phyloP scores from a whole-genome alignment of 2,329 filamentous ascomycete genomes.

The Colletotrichum sp. region DNA sequence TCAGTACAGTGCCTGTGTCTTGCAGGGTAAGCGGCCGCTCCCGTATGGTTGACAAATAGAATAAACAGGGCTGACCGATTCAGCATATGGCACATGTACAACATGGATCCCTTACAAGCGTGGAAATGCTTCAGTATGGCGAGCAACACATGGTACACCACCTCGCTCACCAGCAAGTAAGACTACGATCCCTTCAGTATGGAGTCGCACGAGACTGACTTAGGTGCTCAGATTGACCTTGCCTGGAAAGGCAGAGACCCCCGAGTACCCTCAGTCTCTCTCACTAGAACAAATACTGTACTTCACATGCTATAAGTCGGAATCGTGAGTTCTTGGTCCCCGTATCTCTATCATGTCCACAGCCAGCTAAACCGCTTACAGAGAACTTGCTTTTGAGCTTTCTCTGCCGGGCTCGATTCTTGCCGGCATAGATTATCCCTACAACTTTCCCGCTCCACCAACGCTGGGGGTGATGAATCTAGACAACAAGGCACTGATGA shows the following conservation, averaged over 20 bases:
- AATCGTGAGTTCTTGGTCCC: background rate
- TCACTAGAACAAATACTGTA: slow-evolving; percentile 13
- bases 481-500: slow-evolving; percentile 7
- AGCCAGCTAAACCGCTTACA: background rate
- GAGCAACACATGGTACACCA: slow-evolving; percentile 17
- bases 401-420: slow-evolving; percentile 13
- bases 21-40: slow-evolving; percentile 2
- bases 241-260: background rate
- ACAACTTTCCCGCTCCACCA: slow-evolving; percentile 7
- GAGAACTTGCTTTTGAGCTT: slow-evolving; percentile 13
- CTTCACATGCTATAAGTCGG: slow-evolving; percentile 21
- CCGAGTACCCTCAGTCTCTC: background rate
- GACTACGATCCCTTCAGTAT: background rate
- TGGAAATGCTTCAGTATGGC: slow-evolving; percentile 23
- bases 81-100: slow-evolving; percentile 24
- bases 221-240: background rate
- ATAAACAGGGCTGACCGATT: background rate
- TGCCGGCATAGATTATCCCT: slow-evolving; percentile 8
- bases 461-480: background rate
- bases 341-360: background rate
- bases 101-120: slow-evolving; percentile 19
- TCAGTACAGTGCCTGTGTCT: slow-evolving; percentile 22
- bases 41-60: background rate
- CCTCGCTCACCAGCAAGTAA: slow-evolving; percentile 9
- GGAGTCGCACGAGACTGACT: background rate